These are phyloP conservation scores for Malania oleifera DNA, from an alignment of 164 flowering plant species.

Conservation along the genomic window DNA sequence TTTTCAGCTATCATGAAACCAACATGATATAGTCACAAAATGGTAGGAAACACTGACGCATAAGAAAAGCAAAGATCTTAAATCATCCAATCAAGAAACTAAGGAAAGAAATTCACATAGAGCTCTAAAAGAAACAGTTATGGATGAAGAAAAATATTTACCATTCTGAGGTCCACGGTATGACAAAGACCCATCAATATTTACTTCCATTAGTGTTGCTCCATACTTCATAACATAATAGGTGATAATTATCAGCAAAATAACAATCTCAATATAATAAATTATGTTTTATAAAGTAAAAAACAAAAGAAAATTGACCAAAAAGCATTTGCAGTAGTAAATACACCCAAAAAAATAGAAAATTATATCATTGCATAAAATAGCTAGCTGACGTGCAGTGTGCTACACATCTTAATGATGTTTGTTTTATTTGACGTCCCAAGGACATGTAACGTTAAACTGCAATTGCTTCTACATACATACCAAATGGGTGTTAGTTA, in stretches of 20 bases:
- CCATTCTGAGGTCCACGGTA: slow-evolving; percentile 57
- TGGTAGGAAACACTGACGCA: not conserved
- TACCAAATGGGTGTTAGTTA: too few species aligned
- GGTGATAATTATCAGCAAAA: slow-evolving; percentile 7
- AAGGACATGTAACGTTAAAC: too few species aligned
- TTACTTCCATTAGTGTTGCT: slow-evolving; percentile 75
- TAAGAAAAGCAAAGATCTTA: not conserved
- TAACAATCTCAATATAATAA: not conserved
- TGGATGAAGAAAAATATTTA: slow-evolving; percentile 15
- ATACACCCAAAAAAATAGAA: too few species aligned
- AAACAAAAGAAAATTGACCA: too few species aligned
- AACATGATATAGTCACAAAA: not conserved
- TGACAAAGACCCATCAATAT: slow-evolving; percentile 68
- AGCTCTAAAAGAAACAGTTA: not conserved
- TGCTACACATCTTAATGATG: too few species aligned
- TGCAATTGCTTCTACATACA: too few species aligned
- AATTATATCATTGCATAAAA: too few species aligned
- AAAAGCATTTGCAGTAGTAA: too few species aligned
- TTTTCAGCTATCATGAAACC: slow-evolving; percentile 43
- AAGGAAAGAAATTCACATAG: not conserved
- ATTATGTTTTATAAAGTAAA: not conserved
- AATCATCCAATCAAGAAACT: slow-evolving; percentile 1
- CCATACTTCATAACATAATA: slow-evolving; percentile 61
- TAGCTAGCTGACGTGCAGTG: too few species aligned
- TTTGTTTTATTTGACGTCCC: too few species aligned